A percentile compares a stretch with the other conserved stretches of the same genome.
These are phyloP conservation scores for Lasiodiplodia sp. DNA, from an alignment of 2,329 filamentous ascomycete species.

Conservation along the genomic window DNA sequence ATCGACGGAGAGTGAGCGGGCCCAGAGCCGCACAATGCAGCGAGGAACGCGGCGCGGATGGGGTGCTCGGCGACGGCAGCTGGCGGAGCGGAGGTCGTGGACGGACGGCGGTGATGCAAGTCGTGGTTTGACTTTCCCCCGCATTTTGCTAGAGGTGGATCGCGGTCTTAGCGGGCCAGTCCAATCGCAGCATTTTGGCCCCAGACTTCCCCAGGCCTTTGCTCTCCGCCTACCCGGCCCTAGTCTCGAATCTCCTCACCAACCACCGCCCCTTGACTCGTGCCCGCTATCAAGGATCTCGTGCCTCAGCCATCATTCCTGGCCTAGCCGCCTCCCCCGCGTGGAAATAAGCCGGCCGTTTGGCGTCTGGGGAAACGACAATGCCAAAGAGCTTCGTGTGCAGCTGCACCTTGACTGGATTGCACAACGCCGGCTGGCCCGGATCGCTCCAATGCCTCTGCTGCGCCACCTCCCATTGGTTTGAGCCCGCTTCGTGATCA, in stretches of 20 bases:
- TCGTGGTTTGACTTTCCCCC: conserved; percentile 6
- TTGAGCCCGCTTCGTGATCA: conserved; percentile 6
- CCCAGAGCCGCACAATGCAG: not conserved
- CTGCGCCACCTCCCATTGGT: conserved; percentile 16
- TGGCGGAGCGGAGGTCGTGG: not conserved
- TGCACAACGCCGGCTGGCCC: not conserved
- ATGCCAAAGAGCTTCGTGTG: not conserved
- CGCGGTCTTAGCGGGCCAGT: conserved; percentile 11
- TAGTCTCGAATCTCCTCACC: conserved; percentile 13
- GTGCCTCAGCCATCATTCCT: conserved; percentile 1
- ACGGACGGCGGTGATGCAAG: not conserved
- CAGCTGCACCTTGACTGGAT: conserved; percentile 6
- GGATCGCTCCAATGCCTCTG: conserved; percentile 9
- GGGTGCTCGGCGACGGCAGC: not conserved
- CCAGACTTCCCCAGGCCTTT: conserved; percentile 4
- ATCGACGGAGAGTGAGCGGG: not conserved
- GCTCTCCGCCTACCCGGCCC: conserved; percentile 25
- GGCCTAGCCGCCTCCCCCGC: conserved; percentile 23
- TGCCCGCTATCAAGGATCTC: conserved; percentile 15
- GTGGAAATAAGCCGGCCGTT: conserved; percentile 28
- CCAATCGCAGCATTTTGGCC: not conserved
- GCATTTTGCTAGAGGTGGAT: conserved; percentile 19
- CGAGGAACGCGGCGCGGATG: not conserved
- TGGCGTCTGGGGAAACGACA: conserved; percentile 19
- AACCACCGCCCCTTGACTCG: conserved; percentile 13